Evolutionary conservation across 164 flowering plant genomes (phyloP).

Genomic region (Piper longum): DNA sequence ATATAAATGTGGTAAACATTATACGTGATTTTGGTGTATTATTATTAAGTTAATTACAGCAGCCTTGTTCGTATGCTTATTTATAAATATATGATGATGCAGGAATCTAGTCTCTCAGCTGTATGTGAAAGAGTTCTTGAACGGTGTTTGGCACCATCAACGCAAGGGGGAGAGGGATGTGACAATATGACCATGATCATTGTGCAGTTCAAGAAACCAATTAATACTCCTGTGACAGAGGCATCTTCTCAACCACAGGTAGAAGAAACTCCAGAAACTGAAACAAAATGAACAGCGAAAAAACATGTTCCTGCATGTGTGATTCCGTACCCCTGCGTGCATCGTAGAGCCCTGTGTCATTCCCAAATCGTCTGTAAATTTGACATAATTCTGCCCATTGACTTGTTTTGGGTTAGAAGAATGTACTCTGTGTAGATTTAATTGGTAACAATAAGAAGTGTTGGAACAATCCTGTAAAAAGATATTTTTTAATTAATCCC

Average conservation of each 20-base stretch:
- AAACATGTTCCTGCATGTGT: constrained; percentile 4
- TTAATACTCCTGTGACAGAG: constrained; percentile 9
- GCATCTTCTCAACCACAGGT: constrained; percentile 21
- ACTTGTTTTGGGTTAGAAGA: background rate
- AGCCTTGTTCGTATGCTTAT: too few relatives aligned
- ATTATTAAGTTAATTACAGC: too few relatives aligned
- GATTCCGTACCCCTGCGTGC: background rate
- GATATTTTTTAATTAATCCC: too few relatives aligned
- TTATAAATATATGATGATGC: constrained; percentile 13
- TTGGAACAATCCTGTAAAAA: too few relatives aligned
- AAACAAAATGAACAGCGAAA: constrained; percentile 11
- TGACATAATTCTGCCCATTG: background rate
- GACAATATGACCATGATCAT: constrained; percentile 99
- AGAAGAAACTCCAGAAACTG: too few relatives aligned
- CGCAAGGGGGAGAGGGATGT: constrained; percentile 87
- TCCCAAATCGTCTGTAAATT: background rate
- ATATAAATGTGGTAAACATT: constrained; percentile 47
- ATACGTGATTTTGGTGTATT: background rate
- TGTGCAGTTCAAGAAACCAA: constrained; percentile 80
- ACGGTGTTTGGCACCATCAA: constrained; percentile 86
- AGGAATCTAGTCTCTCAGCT: constrained; percentile 79
- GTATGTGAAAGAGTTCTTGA: constrained; percentile 86
- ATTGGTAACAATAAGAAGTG: too few relatives aligned
- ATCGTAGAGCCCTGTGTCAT: background rate
- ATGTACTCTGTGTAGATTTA: too few relatives aligned